Base-by-base conservation (phyloP, 2,329 filamentous ascomycete species). In the Chaetoscypha palmicola region DNA sequence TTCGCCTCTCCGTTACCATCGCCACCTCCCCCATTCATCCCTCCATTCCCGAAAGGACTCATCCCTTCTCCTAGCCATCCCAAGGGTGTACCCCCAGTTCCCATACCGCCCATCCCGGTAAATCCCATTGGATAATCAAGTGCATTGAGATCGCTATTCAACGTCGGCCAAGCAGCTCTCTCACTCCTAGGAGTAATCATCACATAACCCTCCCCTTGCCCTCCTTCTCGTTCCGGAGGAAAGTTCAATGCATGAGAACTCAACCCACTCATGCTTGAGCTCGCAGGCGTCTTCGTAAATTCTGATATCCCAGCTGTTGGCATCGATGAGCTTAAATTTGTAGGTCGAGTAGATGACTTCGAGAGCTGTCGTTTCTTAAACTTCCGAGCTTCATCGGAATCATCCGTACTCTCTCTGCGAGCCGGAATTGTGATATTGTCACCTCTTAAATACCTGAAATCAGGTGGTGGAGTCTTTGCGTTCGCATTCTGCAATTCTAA, bases 401-500 rank as follows among this genome's bases (percentile, higher is more conserved):
- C 46, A n/a, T 32, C 43, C 4, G 16, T 40, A 22, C 38, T 43
- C 9, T 52, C 62, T 63, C 21, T 58, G 58, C 20, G 58, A 51
- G 17, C 55, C 58, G 47, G 47, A 8, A 51, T 45, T 3, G 31
- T 11, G 2, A 35, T 30, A n/a, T 20, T 47, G 17, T 49, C 41
- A n/a, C 24, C 40, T n/a, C 48, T 34, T 9, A 28, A 21, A 9
- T n/a, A 19, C 8, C 26, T 9, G 8, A 11, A 42, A 26, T 43
- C 52, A 20, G 43, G 43, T 22, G 19, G 47, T 23, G 49, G 48
- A 3, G 43, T 51, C 22, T 46, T 51, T 3, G 30, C 28, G 14
- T 14, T 38, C 10, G 38, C 37, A 17, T 46, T 48, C 38, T 64
- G 64, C 2, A 76, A 64, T 49, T 76, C 70, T 5, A 66, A 60